Base-by-base conservation (phyloP, 202 grass and related monocot genomes). In the Carex sylvatica region DNA sequence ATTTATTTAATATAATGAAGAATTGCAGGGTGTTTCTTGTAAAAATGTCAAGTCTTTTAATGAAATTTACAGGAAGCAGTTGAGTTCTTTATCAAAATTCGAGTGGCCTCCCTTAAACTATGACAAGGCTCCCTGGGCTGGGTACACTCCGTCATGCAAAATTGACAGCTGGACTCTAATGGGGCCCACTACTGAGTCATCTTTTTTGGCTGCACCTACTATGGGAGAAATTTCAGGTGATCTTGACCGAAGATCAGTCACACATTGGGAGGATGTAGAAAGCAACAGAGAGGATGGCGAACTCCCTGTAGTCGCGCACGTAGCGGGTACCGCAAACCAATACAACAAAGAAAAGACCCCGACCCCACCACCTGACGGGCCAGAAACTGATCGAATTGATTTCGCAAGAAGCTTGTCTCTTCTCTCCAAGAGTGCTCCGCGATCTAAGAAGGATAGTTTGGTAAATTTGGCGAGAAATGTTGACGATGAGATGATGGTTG, bases 51-150 rank as follows among this genome's bases (percentile, higher is more conserved):
- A 80, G 87, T 86, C 79, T 89, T 58, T 89, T 78, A 64, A 82
- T 97, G 16, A 59, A 87, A 80, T 61, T 88, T 90, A 93, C 96
- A 96, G 93, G 89, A 87, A 85, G 85, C 93, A 96, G 83, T 85
- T 99, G 85, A 88, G 83, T 92, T 93, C 81, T 74, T 90, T 99
- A 90, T 85, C 85, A 81, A 99, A 99, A 88, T 85, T 99, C 80
- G 94, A 85, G 84, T 95, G 96, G 92, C 96, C 96, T 81, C 73
- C 64, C 42, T 85, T 96, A 85, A 84, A 87, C 73, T 85, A 89
- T 83, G 76, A 92, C 56, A 95, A 96, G 85, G 72, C 89, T 87
- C 93, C 93, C 56, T 93, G 93, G 96, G 93, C 93, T 74, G 90
- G 85, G 83, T 88, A 82, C 61, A 82, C 70, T 65, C 86, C 86